These are phyloP conservation scores for Stagonosporopsis chrysanthemi DNA, from an alignment of 2,329 filamentous ascomycete species.

Conservation along the genomic window DNA sequence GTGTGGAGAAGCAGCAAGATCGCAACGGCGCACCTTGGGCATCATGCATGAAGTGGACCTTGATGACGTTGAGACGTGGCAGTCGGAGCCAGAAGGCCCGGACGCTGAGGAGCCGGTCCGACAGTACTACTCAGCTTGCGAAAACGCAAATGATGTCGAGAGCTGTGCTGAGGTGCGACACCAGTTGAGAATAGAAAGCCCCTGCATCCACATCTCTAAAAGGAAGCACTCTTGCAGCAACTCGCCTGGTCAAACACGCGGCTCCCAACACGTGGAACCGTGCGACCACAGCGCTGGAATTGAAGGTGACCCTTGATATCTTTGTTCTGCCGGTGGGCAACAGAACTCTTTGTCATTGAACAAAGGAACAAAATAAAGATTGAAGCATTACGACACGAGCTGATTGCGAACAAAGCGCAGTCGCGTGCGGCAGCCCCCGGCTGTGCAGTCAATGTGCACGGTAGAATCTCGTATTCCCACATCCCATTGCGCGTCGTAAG, in stretches of 20 bases:
- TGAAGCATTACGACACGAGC: constrained; percentile 2
- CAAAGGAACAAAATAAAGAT: constrained; percentile 1
- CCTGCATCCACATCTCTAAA: constrained; percentile 3
- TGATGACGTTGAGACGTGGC: constrained; percentile 14
- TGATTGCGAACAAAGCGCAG: constrained; percentile 1
- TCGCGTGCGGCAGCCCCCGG: constrained; percentile 7
- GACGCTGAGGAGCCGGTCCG: constrained; percentile 12
- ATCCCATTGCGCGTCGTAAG: constrained; percentile 12
- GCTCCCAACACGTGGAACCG: constrained; percentile 15
- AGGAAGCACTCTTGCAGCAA: not conserved
- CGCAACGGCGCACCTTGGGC: constrained; percentile 13
- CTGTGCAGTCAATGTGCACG: constrained; percentile 5
- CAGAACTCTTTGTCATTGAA: constrained; percentile 2
- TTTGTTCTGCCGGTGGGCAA: not conserved
- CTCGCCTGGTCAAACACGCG: constrained; percentile 20
- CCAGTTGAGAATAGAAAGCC: not conserved
- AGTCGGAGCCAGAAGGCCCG: not conserved
- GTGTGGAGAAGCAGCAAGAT: constrained; percentile 11
- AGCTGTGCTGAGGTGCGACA: not conserved
- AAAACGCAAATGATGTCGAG: not conserved
- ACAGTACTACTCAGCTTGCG: constrained; percentile 4
- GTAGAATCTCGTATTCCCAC: constrained; percentile 12
- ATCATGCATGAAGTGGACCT: constrained; percentile 2
- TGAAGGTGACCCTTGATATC: constrained; percentile 6
- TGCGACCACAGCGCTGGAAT: constrained; percentile 11